Evolutionary conservation across 1,139 yeast genomes (phyloP).

Genomic region (Geotrichum macrosporum): DNA sequence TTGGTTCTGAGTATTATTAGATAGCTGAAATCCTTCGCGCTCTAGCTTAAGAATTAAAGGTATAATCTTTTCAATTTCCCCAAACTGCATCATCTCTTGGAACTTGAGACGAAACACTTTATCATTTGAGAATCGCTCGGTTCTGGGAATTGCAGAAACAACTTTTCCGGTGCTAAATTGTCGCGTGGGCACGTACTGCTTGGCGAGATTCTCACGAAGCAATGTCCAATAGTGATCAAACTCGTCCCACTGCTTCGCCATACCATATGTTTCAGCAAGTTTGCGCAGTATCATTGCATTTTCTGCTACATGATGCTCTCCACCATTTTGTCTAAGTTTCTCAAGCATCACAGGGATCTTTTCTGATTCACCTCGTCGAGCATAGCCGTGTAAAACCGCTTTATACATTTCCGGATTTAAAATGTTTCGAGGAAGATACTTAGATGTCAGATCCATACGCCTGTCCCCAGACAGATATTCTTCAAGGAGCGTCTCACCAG

Average conservation of each 20-base stretch:
- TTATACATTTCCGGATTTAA: slow-evolving; percentile 29
- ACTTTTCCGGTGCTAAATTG: neutral
- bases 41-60: slow-evolving; percentile 7
- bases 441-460: slow-evolving; percentile 29
- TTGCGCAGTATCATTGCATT: slow-evolving; percentile 13
- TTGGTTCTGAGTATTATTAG: slow-evolving; percentile 12
- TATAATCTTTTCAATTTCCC: slow-evolving; percentile 7
- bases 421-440: slow-evolving; percentile 27
- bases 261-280: slow-evolving; percentile 14
- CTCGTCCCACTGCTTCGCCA: slow-evolving; percentile 17
- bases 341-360: neutral
- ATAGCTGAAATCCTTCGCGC: slow-evolving; percentile 12
- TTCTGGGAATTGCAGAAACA: slow-evolving; percentile 8
- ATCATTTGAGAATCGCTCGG: slow-evolving; percentile 11
- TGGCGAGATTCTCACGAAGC: slow-evolving; percentile 6
- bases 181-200: slow-evolving; percentile 14
- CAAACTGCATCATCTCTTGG: slow-evolving; percentile 12
- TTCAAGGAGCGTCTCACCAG: slow-evolving; percentile 21
- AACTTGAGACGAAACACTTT: slow-evolving; percentile 15
- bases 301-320: slow-evolving; percentile 4
- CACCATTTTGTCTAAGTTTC: slow-evolving; percentile 7
- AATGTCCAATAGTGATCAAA: slow-evolving; percentile 15
- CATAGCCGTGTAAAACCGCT: slow-evolving; percentile 9
- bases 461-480: slow-evolving; percentile 22
- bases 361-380: slow-evolving; percentile 9